Evolutionary conservation across 352 stramenopile genomes (phyloP).

Genomic region (Phytophthora tentaculata): DNA sequence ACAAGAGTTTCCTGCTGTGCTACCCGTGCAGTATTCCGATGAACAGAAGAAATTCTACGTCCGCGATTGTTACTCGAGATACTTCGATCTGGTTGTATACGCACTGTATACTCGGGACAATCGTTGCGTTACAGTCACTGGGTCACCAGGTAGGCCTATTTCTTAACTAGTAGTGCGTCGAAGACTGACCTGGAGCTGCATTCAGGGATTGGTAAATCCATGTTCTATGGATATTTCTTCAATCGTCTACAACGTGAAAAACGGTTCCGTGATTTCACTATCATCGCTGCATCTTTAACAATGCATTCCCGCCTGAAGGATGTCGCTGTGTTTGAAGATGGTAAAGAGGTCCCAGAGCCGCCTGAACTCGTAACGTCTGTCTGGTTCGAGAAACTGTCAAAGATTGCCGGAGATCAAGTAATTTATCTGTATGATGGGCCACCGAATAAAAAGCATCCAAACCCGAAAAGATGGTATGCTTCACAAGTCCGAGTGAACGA

Average conservation of each 20-base stretch:
- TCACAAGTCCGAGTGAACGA: not conserved
- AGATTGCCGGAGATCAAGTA: too few relatives aligned
- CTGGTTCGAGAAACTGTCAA: too few relatives aligned
- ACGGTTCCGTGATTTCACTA: not conserved
- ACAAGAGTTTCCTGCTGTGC: too few relatives aligned
- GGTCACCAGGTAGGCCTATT: not conserved
- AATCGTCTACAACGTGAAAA: not conserved
- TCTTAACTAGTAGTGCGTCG: too few relatives aligned
- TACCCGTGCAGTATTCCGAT: not conserved
- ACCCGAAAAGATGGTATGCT: not conserved
- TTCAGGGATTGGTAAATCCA: not conserved
- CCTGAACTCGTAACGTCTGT: not conserved
- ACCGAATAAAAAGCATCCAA: too few relatives aligned
- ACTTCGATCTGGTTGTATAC: not conserved
- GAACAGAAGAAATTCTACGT: not conserved
- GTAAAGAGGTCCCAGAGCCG: not conserved
- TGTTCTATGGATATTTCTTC: conserved; percentile 3
- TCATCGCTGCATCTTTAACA: not conserved
- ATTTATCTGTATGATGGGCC: not conserved
- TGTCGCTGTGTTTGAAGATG: not conserved
- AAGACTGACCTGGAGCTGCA: too few relatives aligned
- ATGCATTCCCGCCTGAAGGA: not conserved
- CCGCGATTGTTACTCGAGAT: not conserved
- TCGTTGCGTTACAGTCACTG: not conserved
- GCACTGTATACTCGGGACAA: not conserved